Conservation (phyloP, 169 alveolate species). For the Plasmodium reichenowi region DNA sequence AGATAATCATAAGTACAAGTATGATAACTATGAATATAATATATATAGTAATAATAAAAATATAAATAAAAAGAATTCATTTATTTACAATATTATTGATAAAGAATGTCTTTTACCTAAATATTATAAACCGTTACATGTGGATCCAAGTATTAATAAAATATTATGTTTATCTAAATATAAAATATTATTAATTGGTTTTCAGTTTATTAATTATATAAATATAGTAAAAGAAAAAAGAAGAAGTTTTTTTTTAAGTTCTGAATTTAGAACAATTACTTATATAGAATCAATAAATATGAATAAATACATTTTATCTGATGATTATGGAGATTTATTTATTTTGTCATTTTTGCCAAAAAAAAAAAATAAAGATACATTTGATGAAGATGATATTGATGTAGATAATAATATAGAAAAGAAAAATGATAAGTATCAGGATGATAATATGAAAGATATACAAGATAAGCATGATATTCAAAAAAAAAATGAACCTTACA, state of each 20-base stretch:
- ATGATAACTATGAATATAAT: neutral
- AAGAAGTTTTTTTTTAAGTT: conserved; percentile 43
- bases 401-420: neutral
- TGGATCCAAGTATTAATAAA: conserved; percentile 69
- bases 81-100: neutral
- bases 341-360: conserved; percentile 25
- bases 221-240: conserved; percentile 29
- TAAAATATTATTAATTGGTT: conserved; percentile 43
- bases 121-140: conserved; percentile 45
- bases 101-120: neutral
- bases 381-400: too few relatives aligned
- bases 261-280: conserved; percentile 68
- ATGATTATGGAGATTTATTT: conserved; percentile 73
- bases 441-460: neutral
- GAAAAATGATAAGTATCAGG: neutral
- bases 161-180: conserved; percentile 42
- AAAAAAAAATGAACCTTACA: neutral
- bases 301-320: conserved; percentile 48
- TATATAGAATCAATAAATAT: conserved; percentile 28
- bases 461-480: neutral
- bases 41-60: too few relatives aligned
- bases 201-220: conserved; percentile 65
- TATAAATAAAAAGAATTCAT: neutral
- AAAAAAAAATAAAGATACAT: too few relatives aligned
- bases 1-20: neutral